A percentile compares a stretch with the other conserved stretches of the same genome.
Evolutionary conservation across 148 eudicot genomes (phyloP).

Genomic region (Rhododendron vialii): DNA sequence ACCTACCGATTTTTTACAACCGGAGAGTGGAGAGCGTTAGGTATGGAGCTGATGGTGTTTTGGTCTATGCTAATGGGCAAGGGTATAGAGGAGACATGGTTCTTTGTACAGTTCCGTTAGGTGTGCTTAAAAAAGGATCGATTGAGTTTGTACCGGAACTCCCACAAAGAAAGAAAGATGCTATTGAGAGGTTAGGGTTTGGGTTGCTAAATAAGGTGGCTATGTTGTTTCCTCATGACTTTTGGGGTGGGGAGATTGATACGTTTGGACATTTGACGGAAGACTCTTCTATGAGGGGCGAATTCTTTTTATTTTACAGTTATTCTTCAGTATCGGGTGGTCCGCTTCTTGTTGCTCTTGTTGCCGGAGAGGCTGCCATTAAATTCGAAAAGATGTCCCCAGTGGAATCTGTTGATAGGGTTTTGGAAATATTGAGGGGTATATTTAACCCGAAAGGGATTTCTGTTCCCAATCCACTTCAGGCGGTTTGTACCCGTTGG

Average conservation of each 20-base stretch:
- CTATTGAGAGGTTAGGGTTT: constrained; percentile 79
- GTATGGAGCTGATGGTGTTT: constrained; percentile 80
- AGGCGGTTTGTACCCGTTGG: constrained; percentile 95
- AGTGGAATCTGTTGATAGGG: constrained; percentile 63
- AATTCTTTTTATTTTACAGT: constrained; percentile 89
- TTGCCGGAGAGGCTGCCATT: constrained; percentile 94
- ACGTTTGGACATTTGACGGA: constrained; percentile 87
- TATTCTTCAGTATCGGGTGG: constrained; percentile 88
- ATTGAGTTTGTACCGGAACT: constrained; percentile 85
- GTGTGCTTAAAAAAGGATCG: constrained; percentile 67
- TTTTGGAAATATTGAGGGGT: constrained; percentile 73
- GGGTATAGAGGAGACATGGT: constrained; percentile 81
- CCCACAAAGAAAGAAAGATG: constrained; percentile 70
- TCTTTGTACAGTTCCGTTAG: constrained; percentile 85
- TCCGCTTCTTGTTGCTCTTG: constrained; percentile 88
- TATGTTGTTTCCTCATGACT: constrained; percentile 84
- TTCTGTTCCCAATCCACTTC: constrained; percentile 78
- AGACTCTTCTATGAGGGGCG: constrained; percentile 79
- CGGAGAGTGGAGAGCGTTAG: constrained; percentile 52
- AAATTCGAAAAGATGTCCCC: constrained; percentile 82
- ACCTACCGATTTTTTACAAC: constrained; percentile 67
- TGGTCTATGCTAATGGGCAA: constrained; percentile 72
- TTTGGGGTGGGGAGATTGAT: constrained; percentile 97
- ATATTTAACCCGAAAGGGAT: constrained; percentile 88
- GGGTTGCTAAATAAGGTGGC: constrained; percentile 96